phyloP scores from a whole-genome alignment of 164 flowering plant genomes.

The Hamamelis virginiana region DNA sequence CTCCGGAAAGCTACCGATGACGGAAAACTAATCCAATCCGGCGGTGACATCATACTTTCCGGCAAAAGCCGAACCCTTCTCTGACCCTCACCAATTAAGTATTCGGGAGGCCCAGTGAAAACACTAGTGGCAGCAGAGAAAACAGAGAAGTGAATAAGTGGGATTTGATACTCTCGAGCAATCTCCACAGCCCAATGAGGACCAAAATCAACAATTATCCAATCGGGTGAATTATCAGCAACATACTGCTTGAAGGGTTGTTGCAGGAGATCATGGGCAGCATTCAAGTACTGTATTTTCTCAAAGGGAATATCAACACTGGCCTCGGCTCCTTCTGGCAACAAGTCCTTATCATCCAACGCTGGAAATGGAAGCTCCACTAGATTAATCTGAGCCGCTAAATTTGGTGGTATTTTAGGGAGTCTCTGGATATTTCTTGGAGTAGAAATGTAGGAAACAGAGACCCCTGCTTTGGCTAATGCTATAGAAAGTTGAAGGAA shows the following conservation, averaged over 20 bases:
- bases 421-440: constrained; percentile 29
- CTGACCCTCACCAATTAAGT: too few relatives aligned
- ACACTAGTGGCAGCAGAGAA: neutral
- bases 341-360: neutral
- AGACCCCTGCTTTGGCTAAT: too few relatives aligned
- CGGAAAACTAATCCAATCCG: constrained; percentile 12
- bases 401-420: constrained; percentile 21
- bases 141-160: neutral
- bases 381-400: neutral
- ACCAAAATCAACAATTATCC: neutral
- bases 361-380: constrained; percentile 10
- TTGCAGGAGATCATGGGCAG: constrained; percentile 2
- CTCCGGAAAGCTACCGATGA: constrained; percentile 2
- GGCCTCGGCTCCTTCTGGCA: constrained; percentile 28
- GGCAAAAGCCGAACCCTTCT: neutral
- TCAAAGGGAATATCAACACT: constrained; percentile 21
- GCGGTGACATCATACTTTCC: constrained; percentile 9
- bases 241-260: neutral
- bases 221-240: neutral
- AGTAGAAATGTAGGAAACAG: too few relatives aligned
- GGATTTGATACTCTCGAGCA: too few relatives aligned
- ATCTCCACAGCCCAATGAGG: neutral
- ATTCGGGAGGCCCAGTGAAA: too few relatives aligned
- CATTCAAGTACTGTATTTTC: constrained; percentile 5
- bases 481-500: too few relatives aligned